phyloP scores from a whole-genome alignment of 345 rosid genomes.

The Barbarea vulgaris region DNA sequence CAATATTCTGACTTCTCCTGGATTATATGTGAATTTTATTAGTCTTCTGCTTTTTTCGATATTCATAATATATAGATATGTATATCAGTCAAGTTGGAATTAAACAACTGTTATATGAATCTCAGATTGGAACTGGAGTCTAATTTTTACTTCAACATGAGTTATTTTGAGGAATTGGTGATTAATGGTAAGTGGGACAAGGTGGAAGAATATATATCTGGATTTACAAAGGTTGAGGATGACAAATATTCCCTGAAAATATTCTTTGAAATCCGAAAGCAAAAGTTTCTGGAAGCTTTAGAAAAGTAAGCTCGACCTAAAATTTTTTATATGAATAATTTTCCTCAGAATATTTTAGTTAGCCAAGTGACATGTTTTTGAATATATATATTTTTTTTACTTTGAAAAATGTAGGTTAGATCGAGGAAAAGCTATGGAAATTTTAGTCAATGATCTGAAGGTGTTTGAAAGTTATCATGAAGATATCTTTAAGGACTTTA shows the following conservation, averaged over 20 bases:
- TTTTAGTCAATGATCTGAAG: constrained; percentile 86
- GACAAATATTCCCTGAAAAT: constrained; percentile 85
- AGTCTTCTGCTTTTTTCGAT: background rate
- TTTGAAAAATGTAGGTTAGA: constrained; percentile 55
- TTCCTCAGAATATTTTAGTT: background rate
- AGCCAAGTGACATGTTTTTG: background rate
- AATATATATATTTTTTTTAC: background rate
- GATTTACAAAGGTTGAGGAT: constrained; percentile 49
- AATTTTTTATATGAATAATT: background rate
- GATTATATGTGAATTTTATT: no score
- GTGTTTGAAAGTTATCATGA: constrained; percentile 80
- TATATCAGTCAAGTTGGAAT: background rate
- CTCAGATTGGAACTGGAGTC: constrained; percentile 89
- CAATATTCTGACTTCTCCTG: no score
- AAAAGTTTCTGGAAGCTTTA: constrained; percentile 87
- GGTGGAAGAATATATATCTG: constrained; percentile 80
- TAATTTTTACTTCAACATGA: constrained; percentile 80
- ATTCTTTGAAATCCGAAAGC: constrained; percentile 89
- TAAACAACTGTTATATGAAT: constrained; percentile 7
- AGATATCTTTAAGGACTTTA: constrained; percentile 85
- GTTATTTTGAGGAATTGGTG: constrained; percentile 83
- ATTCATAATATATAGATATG: background rate
- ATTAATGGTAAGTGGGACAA: constrained; percentile 93
- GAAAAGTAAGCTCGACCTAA: constrained; percentile 59
- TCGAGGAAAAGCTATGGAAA: constrained; percentile 77